Conservation (phyloP, 2,329 filamentous ascomycete genomes). For the Didymella sp. region DNA sequence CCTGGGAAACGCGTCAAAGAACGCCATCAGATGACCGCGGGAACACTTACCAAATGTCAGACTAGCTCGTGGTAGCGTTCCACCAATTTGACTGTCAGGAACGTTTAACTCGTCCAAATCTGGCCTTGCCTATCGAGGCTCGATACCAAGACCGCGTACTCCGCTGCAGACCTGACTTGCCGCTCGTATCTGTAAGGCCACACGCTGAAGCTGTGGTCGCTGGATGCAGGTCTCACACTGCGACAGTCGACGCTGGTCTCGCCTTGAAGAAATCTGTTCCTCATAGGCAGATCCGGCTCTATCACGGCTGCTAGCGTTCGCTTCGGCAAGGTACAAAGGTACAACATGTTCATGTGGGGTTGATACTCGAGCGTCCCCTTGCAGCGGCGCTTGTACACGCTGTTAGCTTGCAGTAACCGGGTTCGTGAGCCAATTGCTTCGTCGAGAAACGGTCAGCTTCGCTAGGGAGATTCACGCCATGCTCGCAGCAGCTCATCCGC, state of each 20-base stretch:
- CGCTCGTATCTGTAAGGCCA: constrained; percentile 18
- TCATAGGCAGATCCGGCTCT: constrained; percentile 20
- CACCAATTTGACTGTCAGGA: constrained; percentile 14
- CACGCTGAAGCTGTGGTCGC: constrained; percentile 7
- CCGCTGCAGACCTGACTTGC: constrained; percentile 1
- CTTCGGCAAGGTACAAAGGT: constrained; percentile 52
- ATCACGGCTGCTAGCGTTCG: constrained; percentile 44
- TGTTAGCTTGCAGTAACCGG: constrained; percentile 39
- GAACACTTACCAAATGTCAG: constrained; percentile 13
- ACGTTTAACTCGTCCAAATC: constrained; percentile 16
- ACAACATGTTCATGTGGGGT: constrained; percentile 42
- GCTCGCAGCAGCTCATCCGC: constrained; percentile 20
- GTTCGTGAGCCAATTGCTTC: constrained; percentile 35
- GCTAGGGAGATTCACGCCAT: constrained; percentile 20
- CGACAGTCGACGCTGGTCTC: constrained; percentile 6
- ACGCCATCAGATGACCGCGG: constrained; percentile 22
- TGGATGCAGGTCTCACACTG: constrained; percentile 19
- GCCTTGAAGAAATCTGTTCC: neutral
- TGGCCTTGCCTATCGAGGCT: constrained; percentile 7
- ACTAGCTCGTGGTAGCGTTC: constrained; percentile 19
- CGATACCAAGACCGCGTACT: neutral
- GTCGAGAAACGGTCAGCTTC: constrained; percentile 26
- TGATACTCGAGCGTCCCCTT: constrained; percentile 45
- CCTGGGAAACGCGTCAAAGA: constrained; percentile 16
- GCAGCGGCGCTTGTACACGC: constrained; percentile 41